Conservation (phyloP, 805 yeast genomes). For the Nakazawaea peltata region DNA sequence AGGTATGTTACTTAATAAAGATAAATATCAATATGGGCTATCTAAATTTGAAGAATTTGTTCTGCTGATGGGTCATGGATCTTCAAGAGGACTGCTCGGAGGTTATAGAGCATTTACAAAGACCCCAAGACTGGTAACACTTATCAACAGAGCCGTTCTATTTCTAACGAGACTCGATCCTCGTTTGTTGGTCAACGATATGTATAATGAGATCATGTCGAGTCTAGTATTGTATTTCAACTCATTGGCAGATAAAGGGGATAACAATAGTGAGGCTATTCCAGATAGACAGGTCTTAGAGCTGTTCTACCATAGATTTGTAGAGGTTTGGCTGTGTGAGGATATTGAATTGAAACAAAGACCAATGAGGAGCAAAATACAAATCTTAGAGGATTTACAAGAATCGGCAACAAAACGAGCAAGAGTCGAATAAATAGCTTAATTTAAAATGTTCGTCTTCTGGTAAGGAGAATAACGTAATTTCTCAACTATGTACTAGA, state of each 20-base stretch:
- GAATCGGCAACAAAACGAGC: no score
- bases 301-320: no score
- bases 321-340: no score
- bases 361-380: no score
- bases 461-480: conserved; percentile 11
- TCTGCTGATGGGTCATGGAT: background rate
- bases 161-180: background rate
- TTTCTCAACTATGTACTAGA: background rate
- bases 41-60: background rate
- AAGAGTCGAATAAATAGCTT: background rate
- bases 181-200: background rate
- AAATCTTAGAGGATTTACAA: background rate
- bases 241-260: no score
- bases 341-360: no score
- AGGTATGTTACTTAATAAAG: no score
- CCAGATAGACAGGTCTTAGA: no score
- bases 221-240: no score
- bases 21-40: no score
- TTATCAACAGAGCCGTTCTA: background rate
- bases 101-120: background rate
- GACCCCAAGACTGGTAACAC: background rate
- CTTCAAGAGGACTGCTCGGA: background rate
- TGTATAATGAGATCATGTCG: background rate
- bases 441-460: conserved; percentile 7
- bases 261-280: no score